Evolutionary conservation across 202 grass and related monocot species (phyloP), one percentile per base, ranked within the genome.

Genomic region (Tripidium arundinaceum): DNA sequence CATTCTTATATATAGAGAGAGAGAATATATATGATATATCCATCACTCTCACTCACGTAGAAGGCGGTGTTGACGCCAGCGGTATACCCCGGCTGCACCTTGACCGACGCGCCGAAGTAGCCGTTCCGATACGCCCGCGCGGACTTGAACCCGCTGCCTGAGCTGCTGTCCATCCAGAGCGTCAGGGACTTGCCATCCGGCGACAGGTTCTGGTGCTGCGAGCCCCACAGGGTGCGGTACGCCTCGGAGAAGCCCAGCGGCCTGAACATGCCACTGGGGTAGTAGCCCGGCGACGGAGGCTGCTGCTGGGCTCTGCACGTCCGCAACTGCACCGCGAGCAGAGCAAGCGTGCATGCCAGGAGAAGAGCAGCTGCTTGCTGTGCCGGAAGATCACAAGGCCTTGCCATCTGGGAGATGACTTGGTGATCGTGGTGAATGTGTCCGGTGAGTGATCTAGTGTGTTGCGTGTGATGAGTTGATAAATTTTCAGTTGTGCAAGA

Each of bases 21-120:
- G 29, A 6, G 4, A 36, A 33, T 33, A 33, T 33, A 33, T 33
- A 33, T 33, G n/a, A 33, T 33, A n/a, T n/a, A n/a, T n/a, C n/a
- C n/a, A n/a, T n/a, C n/a, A n/a, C 19, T 54, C 7, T 11, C 28
- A 16, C 80, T 47, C 43, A 93, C 90, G 67, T 93, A 93, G 72
- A 93, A 93, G 40, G 87, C 90, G 11, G 81, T 93, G 71, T 93
- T 93, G 63, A 82, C 68, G 31, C 90, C 90, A 66, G 90, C 90
- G 43, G 90, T 89, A 45, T 93, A 93, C 16, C 90, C 90, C 45
- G 84, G 26, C 68, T 87, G 90, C 26, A 93, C 73, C 77, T 69
- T 85, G 62, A 93, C 59, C 0, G 84, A 93, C 27, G 84, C 84
- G 22, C 87, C 84, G 34, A 93, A 93, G 71, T 93, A 89, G 31